Percentiles rank a stretch among this genome's conserved stretches.
phyloP scores from a whole-genome alignment of 805 yeast species.

The Sungouiozyma intestinalis region DNA sequence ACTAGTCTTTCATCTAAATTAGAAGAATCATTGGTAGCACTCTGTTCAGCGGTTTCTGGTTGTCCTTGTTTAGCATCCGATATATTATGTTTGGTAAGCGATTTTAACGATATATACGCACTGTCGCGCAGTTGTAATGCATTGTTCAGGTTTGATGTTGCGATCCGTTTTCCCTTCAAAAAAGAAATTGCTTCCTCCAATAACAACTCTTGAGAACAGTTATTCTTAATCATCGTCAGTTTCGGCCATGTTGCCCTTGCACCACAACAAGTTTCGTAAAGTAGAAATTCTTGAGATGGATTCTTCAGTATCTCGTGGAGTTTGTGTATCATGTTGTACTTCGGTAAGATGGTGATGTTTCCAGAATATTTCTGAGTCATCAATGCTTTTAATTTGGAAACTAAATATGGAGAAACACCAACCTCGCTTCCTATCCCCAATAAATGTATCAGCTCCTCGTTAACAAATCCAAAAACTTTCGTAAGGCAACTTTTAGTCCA shows the following conservation, averaged over 20 bases:
- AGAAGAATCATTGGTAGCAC: background rate
- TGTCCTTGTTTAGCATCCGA: conserved; percentile 3
- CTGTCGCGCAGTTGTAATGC: conserved; percentile 21
- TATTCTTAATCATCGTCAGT: conserved; percentile 73
- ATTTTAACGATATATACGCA: background rate
- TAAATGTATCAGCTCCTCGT: conserved; percentile 70
- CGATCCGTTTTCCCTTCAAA: conserved; percentile 51
- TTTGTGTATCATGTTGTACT: conserved; percentile 45
- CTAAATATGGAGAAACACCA: conserved; percentile 62
- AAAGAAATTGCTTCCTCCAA: conserved; percentile 69
- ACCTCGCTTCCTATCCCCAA: conserved; percentile 63
- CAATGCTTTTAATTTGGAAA: conserved; percentile 65
- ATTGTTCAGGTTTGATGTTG: conserved; percentile 25
- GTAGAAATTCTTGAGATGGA: conserved; percentile 69
- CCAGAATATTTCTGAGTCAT: conserved; percentile 85
- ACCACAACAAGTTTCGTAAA: conserved; percentile 60
- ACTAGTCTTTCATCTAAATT: conserved; percentile 17
- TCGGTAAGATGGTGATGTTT: conserved; percentile 86
- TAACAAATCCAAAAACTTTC: conserved; percentile 45
- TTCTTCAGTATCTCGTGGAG: conserved; percentile 57
- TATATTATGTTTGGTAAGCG: background rate
- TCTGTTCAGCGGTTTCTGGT: background rate
- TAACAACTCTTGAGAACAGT: conserved; percentile 82
- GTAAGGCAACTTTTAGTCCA: conserved; percentile 42
- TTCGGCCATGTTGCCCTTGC: conserved; percentile 94